These are phyloP conservation scores for Phaeodactylum tricornutum DNA, from an alignment of 108 stramenopile species.

Conservation along the genomic window DNA sequence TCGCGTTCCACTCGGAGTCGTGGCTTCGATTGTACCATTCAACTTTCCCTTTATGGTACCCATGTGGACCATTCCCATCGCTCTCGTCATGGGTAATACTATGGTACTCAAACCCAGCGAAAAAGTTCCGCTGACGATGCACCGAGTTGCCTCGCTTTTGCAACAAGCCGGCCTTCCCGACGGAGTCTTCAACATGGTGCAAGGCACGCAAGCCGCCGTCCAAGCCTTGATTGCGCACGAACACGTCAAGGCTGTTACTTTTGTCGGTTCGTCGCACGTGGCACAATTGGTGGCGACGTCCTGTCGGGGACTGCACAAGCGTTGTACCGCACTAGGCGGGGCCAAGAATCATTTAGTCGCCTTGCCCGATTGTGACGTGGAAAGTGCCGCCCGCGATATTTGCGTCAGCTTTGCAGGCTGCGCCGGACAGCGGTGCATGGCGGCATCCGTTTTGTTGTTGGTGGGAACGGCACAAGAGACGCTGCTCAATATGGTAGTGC, in stretches of 20 bases:
- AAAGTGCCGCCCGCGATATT: constrained; percentile 78
- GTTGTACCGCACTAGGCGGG: constrained; percentile 88
- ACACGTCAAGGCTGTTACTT: constrained; percentile 74
- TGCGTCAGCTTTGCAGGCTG: constrained; percentile 87
- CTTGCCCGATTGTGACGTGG: constrained; percentile 82
- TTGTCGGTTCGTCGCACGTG: constrained; percentile 88
- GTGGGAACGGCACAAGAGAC: constrained; percentile 44
- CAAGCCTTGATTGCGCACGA: constrained; percentile 63
- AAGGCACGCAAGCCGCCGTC: constrained; percentile 53
- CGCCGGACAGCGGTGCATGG: constrained; percentile 90
- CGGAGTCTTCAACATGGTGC: constrained; percentile 81
- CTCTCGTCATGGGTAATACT: constrained; percentile 88
- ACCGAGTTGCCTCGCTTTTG: constrained; percentile 39
- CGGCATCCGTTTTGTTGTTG: constrained; percentile 86
- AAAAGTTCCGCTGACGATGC: constrained; percentile 86
- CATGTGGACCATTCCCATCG: constrained; percentile 81
- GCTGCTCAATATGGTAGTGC: constrained; percentile 50
- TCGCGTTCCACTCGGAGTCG: constrained; percentile 87
- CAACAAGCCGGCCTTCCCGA: constrained; percentile 73
- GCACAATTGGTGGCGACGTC: constrained; percentile 71
- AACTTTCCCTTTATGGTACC: constrained; percentile 67
- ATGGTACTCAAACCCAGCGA: constrained; percentile 80
- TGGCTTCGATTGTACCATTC: constrained; percentile 89
- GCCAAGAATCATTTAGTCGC: constrained; percentile 97
- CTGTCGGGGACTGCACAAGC: constrained; percentile 71